Conservation (phyloP, 2,329 filamentous ascomycete species). For the Lachnellula cervina region DNA sequence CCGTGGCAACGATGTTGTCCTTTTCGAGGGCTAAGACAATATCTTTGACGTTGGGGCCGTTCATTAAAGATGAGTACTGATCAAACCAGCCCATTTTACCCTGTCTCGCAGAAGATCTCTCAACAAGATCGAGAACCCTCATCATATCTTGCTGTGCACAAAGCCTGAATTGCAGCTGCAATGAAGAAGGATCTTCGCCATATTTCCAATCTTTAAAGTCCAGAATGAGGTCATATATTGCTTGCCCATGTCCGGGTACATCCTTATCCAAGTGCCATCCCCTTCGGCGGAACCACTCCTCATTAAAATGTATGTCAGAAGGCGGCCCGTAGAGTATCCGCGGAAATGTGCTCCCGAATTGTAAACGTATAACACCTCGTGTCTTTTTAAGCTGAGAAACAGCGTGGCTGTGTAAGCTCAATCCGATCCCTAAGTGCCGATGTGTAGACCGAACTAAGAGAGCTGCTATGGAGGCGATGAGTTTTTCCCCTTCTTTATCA, state of each 20-base stretch:
- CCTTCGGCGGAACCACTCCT: constrained; percentile 50
- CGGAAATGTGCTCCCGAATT: constrained; percentile 55
- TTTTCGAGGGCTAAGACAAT: constrained; percentile 50
- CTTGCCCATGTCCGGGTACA: constrained; percentile 43
- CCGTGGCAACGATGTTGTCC: constrained; percentile 45
- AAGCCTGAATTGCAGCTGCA: constrained; percentile 35
- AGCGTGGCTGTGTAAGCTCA: constrained; percentile 48
- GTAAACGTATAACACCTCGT: constrained; percentile 48
- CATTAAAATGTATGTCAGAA: constrained; percentile 31
- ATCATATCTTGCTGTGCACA: constrained; percentile 38
- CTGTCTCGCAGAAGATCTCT: constrained; percentile 42
- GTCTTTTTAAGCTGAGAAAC: constrained; percentile 45
- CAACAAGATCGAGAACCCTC: constrained; percentile 45
- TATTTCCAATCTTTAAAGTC: constrained; percentile 43
- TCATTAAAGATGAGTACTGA: constrained; percentile 49
- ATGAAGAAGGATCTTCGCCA: constrained; percentile 37
- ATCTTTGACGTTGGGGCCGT: constrained; percentile 45
- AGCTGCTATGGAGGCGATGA: constrained; percentile 52
- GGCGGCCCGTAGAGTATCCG: constrained; percentile 53
- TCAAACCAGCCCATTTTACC: constrained; percentile 54
- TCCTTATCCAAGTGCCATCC: constrained; percentile 47
- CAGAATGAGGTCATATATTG: constrained; percentile 50
- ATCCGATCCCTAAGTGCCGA: constrained; percentile 47
- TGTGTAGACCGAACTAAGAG: constrained; percentile 47
- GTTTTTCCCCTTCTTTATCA: constrained; percentile 45